Percentiles rank a stretch among this genome's conserved stretches.
Conservation (phyloP, 2,329 filamentous ascomycete genomes). For the Aspergillus brunneoviolaceus region DNA sequence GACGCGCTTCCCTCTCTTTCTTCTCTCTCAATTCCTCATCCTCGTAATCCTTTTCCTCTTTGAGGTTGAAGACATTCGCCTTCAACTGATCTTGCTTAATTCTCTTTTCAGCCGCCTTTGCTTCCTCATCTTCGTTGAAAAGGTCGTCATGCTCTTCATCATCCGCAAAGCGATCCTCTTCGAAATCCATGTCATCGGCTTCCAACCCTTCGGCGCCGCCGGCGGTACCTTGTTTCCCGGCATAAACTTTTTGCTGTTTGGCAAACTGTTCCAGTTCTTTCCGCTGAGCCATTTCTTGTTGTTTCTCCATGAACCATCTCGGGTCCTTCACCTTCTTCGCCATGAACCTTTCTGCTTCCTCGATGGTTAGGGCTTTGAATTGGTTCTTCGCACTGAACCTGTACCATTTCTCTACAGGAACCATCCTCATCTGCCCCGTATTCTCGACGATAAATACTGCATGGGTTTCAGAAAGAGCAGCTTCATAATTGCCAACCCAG, state of each 20-base stretch:
- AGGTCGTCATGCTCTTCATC: constrained; percentile 77
- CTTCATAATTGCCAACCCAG: constrained; percentile 90
- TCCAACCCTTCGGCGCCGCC: constrained; percentile 54
- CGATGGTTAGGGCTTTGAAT: constrained; percentile 74
- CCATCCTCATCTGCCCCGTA: constrained; percentile 71
- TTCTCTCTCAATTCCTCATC: constrained; percentile 65
- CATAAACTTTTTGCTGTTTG: constrained; percentile 47
- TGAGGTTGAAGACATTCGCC: constrained; percentile 79
- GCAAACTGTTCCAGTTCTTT: constrained; percentile 60
- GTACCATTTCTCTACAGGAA: constrained; percentile 96
- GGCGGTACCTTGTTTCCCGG: constrained; percentile 46
- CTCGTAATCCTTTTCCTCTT: constrained; percentile 69
- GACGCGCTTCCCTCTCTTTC: constrained; percentile 65
- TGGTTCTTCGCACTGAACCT: constrained; percentile 56
- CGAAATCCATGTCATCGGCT: constrained; percentile 66
- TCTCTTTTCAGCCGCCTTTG: constrained; percentile 68
- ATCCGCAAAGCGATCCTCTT: constrained; percentile 76
- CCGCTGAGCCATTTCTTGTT: constrained; percentile 53
- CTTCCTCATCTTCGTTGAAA: constrained; percentile 81
- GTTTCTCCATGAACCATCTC: constrained; percentile 73
- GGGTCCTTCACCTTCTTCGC: constrained; percentile 72
- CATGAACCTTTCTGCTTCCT: constrained; percentile 83
- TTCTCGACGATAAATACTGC: constrained; percentile 77
- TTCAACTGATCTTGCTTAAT: constrained; percentile 80
- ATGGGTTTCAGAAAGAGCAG: constrained; percentile 75